phyloP scores from a whole-genome alignment of 2,329 filamentous ascomycete species.

The Falciphora oryzae region DNA sequence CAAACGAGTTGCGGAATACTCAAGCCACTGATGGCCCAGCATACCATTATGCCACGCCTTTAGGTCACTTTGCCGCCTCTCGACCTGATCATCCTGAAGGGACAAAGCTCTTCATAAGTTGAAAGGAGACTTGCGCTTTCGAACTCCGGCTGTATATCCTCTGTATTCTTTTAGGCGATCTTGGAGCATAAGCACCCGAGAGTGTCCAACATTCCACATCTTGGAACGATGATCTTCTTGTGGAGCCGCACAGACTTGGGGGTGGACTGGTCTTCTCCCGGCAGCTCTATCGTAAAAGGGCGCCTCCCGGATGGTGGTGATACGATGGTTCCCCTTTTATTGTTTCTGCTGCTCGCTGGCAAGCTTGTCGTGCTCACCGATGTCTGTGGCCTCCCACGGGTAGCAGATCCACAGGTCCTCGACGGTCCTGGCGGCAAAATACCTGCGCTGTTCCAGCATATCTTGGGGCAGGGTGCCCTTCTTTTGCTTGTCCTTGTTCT shows the following conservation, averaged over 20 bases:
- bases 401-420: slow-evolving; percentile 99
- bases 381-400: slow-evolving; percentile 93
- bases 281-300: background rate
- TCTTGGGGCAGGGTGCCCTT: slow-evolving; percentile 78
- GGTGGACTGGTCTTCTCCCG: background rate
- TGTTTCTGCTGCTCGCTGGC: slow-evolving; percentile 41
- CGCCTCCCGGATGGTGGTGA: background rate
- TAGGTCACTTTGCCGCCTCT: background rate
- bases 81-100: background rate
- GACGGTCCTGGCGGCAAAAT: slow-evolving; percentile 81
- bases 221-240: background rate
- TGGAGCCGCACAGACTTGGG: background rate
- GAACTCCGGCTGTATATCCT: background rate
- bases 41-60: background rate
- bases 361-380: slow-evolving; percentile 80
- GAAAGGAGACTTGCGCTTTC: background rate
- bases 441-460: slow-evolving; percentile 67
- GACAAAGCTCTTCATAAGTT: background rate
- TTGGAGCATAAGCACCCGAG: too few species aligned
- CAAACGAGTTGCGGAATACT: background rate
- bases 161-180: background rate
- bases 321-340: background rate
- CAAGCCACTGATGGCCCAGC: too few species aligned
- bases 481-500: slow-evolving; percentile 98
- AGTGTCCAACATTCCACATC: background rate